Base-by-base conservation (phyloP, 805 yeast genomes). In the Saturnispora serradocipensis region DNA sequence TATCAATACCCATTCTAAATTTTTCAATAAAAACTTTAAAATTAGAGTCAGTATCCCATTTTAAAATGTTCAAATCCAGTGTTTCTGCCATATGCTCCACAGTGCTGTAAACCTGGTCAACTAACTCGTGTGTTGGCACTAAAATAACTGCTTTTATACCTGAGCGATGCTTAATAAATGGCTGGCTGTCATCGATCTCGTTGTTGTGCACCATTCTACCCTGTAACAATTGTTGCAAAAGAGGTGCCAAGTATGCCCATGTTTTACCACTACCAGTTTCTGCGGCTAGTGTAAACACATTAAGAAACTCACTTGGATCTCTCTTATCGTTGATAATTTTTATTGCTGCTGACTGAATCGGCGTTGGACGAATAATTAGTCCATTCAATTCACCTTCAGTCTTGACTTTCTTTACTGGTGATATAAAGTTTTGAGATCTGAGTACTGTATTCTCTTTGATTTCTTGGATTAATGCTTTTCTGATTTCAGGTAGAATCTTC, bases 181-280 rank as follows among this genome's bases (percentile, higher is more conserved):
- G 58, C 8, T 53, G 24, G 27, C 24, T 45, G 8, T 51, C 56
- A 56, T 55, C 13, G 62, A 32, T 39, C 30, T 51, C 50, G 0
- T 66, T 62, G 11, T 49, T 49, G 48, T 65, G 72, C 2, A 65
- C 53, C 20, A 45, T 20, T 52, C 83, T 82, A 48, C 77, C 80
- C 53, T 82, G 81, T 54, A 80, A 77, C 56, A 90, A 66, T 56
- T 78, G 80, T 46, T 88, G 84, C 38, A 90, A 56, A 35, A 91
- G 56, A 0, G 96, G 90, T 0, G 86, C 80, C 54, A 93, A 63
- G 61, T 90, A 91, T 0, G 97, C 89, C 82, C 96, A 81, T 0
- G 99, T 91, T 63, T 91, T 91, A 8, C 99, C 99, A 0, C 96
- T 85, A 0, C 99, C 99, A 0, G 99, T 91, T 64, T 93, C 98